These are phyloP conservation scores for Nicotiana benthamiana DNA, from an alignment of 257 asterid genomes.

Conservation along the genomic window DNA sequence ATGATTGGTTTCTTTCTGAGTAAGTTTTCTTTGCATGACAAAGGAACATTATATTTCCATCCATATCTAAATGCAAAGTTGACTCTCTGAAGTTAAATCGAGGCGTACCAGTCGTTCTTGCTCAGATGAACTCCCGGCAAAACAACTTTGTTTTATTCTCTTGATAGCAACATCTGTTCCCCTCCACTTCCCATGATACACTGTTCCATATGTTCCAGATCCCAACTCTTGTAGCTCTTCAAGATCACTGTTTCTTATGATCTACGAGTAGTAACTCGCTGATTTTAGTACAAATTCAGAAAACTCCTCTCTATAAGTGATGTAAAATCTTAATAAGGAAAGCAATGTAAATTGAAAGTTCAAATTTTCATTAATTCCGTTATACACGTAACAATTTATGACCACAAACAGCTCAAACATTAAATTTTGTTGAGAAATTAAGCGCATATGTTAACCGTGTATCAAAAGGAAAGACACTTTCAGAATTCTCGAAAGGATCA, in stretches of 20 bases:
- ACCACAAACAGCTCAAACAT: neutral
- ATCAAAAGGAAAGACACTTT: neutral
- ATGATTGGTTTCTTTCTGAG: neutral
- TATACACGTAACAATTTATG: neutral
- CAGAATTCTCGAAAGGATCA: neutral
- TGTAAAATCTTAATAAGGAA: neutral
- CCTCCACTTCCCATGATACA: conserved; percentile 44
- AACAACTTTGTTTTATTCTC: conserved; percentile 40
- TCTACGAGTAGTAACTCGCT: conserved; percentile 17
- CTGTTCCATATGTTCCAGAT: conserved; percentile 48
- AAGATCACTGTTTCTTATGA: conserved; percentile 33
- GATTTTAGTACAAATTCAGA: neutral
- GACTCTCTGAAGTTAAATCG: neutral
- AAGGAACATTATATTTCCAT: neutral
- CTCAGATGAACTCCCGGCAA: conserved; percentile 35
- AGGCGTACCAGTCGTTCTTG: conserved; percentile 33
- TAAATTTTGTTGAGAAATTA: neutral
- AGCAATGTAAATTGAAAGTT: neutral
- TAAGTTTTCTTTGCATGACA: neutral
- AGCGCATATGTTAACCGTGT: neutral
- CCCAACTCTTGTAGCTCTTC: conserved; percentile 44
- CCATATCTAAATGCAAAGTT: neutral
- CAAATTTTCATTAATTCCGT: neutral
- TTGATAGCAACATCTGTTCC: conserved; percentile 50
- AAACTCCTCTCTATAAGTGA: neutral